Base-by-base conservation (phyloP, 176 grass and related monocot genomes). In the Phragmites australis region DNA sequence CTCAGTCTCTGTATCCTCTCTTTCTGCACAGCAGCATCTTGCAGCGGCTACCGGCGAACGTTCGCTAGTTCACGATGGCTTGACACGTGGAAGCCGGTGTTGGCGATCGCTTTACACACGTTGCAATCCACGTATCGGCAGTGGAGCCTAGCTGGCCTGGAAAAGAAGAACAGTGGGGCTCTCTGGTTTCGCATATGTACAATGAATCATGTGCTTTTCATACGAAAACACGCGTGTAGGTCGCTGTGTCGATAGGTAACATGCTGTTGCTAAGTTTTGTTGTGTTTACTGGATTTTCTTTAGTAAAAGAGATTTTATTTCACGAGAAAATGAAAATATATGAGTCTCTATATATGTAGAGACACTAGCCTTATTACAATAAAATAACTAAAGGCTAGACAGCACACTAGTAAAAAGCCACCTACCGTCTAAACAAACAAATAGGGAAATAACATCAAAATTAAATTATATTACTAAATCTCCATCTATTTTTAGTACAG, bases 81-180 rank as follows among this genome's bases (percentile, higher is more conserved):
- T 71, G 77, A 85, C 87, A 76, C 82, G 55, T 85, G 86, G 27
- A 47, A 6, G 10, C 18, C 18, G 6, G 5, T 27, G 26, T 40
- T 18, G 63, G 43, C 8, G 19, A 49, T 31, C 49, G 31, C 39
- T 67, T 82, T 80, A 18, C 62, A 19, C 21, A 67, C 50, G 57
- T 63, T 74, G 50, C 66, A 45, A 14, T 88, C 76, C 44, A 37
- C 60, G 70, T 69, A 62, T 68, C 43, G 5, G 47, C 41, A n/a
- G 73, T 75, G 81, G 61, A 53, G 69, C 59, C 22, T 55, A 53
- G 66, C 66, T 79, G 67, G 75, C 68, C 30, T 54, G 26, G 26
- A 39, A 79, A 63, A 72, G 67, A 22, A 55, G 37, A 31, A 40
- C 23, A 3, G 31, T 17, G 74, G 82, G 65, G 54, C 34, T 11